A percentile compares a stretch with the other conserved stretches of the same genome.
These are phyloP conservation scores for Citrus inodora DNA, from an alignment of 345 rosid genomes.

Conservation along the genomic window DNA sequence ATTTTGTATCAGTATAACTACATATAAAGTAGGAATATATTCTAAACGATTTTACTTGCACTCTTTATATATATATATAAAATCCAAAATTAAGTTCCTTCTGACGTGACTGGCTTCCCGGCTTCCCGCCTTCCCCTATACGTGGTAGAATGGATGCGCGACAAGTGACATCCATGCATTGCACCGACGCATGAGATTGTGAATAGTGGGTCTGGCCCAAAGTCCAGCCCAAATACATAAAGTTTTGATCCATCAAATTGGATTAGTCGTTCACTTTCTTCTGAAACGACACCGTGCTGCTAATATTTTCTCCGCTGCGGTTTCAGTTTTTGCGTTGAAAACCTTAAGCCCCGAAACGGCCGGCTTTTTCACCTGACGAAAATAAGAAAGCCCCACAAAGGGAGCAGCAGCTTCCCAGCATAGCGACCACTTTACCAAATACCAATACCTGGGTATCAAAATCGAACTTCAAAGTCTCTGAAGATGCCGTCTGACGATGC, in stretches of 20 bases:
- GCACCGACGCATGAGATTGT: too few species aligned
- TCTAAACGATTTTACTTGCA: background rate
- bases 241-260: background rate
- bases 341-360: background rate
- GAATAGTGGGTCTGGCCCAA: background rate
- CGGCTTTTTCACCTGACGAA: background rate
- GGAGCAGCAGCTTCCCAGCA: background rate
- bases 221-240: background rate
- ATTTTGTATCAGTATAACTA: background rate
- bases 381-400: background rate
- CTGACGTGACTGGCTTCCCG: background rate
- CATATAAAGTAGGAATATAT: background rate
- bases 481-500: constrained; percentile 66
- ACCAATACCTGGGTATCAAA: background rate
- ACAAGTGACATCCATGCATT: background rate
- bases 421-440: background rate
- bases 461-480: background rate
- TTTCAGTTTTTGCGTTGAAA: background rate
- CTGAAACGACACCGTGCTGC: background rate
- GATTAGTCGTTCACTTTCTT: background rate
- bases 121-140: too few species aligned
- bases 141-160: background rate
- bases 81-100: background rate
- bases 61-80: too few species aligned
- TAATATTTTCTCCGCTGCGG: background rate